These are phyloP conservation scores for Galerina marginata DNA, from an alignment of 768 basidiomycete species.

Conservation along the genomic window DNA sequence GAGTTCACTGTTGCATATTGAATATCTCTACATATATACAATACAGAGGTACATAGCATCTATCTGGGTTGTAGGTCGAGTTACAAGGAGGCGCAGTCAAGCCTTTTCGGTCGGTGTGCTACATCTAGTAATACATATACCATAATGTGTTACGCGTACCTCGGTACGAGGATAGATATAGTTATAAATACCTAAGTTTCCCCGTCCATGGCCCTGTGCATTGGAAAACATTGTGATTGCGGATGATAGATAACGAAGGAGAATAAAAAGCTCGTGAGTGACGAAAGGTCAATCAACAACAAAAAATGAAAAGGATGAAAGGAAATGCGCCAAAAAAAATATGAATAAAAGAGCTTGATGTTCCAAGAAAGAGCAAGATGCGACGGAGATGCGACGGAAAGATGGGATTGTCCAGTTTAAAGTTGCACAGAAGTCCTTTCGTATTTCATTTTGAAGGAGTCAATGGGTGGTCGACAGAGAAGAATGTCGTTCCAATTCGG, in stretches of 20 bases:
- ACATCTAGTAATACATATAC: constrained; percentile 18
- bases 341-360: constrained; percentile 9
- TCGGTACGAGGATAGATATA: constrained; percentile 14
- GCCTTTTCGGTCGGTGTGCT: constrained; percentile 2
- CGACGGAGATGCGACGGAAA: neutral
- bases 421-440: constrained; percentile 41
- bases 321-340: neutral
- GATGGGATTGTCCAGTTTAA: constrained; percentile 26
- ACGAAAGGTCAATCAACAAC: constrained; percentile 16
- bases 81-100: constrained; percentile 7
- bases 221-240: constrained; percentile 17
- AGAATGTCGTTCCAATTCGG: constrained; percentile 85
- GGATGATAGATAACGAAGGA: constrained; percentile 11
- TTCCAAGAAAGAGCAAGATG: constrained; percentile 1
- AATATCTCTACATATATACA: constrained; percentile 12
- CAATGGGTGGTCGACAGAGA: constrained; percentile 64
- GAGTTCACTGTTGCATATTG: neutral
- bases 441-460: constrained; percentile 60
- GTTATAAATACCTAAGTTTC: constrained; percentile 11
- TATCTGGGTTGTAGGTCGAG: constrained; percentile 7
- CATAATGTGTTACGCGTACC: constrained; percentile 14
- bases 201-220: constrained; percentile 12
- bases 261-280: constrained; percentile 14
- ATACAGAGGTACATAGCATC: constrained; percentile 14
- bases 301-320: constrained; percentile 7